Evolutionary conservation across 495 filamentous ascomycete genomes (phyloP), one percentile per base, ranked within the genome.

Genomic region (Lasiosphaeria hispida): DNA sequence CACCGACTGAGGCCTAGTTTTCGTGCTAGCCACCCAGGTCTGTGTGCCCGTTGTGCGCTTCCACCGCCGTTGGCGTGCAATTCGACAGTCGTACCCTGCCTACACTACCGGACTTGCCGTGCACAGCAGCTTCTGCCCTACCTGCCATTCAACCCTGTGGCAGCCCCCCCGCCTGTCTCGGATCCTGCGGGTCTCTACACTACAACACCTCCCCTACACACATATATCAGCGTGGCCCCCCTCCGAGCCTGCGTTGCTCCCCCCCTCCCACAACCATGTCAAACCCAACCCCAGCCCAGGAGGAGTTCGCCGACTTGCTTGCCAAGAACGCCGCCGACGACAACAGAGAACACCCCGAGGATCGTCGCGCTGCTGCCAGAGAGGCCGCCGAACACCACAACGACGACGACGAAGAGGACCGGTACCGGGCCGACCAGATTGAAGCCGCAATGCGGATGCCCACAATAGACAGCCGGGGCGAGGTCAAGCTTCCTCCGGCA

Each of bases 241-340:
- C 52, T 30, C 36, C 14, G 11, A 14, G 15, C 30, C 30, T 17
- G 43, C 41, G 23, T 40, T 17, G 30, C 11, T 43, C 44, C 52
- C 55, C 55, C 57, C 57, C 62, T 44, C 36, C 35, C 52, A 59
- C 71, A 78, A 83, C 34, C 54, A 89, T 89, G 85, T 72, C 60
- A 42, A 72, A 78, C 44, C 76, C 72, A 7, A 77, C 74, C 23
- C 72, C 87, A 38, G 91, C 91, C 42, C 89, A 95, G 76, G 86
- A 92, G 75, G 92, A 96, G 78, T 92, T 92, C 79, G 82, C 91
- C 68, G 74, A 76, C 53, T 80, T 96, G 61, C 76, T 92, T 54
- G 76, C 78, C 64, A 84, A 81, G 57, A 81, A 77, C 68, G 73
- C 70, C 62, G 74, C 68, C 47, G 75, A 64, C 53, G 68, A 64